Evolutionary conservation across 1,139 yeast genomes (phyloP), one percentile per base, ranked within the genome.

Genomic region (Eremothecium cymbalariae): DNA sequence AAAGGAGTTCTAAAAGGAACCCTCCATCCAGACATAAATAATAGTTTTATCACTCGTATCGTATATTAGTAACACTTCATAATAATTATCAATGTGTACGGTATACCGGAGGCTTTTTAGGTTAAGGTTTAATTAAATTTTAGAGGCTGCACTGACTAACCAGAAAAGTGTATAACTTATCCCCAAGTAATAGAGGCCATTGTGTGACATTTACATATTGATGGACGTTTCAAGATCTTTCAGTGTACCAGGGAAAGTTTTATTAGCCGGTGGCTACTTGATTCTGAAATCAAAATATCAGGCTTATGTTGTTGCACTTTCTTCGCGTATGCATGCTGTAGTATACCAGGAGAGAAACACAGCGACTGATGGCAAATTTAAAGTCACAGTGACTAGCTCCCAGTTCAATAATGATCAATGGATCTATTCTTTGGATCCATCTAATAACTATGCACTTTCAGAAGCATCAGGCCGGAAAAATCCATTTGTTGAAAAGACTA

Each of bases 181-280:
- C n/a, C n/a, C n/a, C n/a, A n/a, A n/a, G n/a, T n/a, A n/a, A n/a
- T n/a, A n/a, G n/a, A n/a, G n/a, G n/a, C n/a, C n/a, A n/a, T n/a
- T n/a, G n/a, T n/a, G n/a, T n/a, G n/a, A n/a, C n/a, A n/a, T n/a
- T n/a, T n/a, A n/a, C n/a, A n/a, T n/a, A n/a, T n/a, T n/a, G n/a
- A 27, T 16, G 30, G 30, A 4, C 16, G 4, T n/a, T 4, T 11
- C 5, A 13, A 48, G 47, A 30, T 64, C 64, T 2, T 86, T 75
- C 53, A 82, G 95, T 51, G 94, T 97, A 0, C 97, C 98, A 0
- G 96, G 97, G 0, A 90, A 90, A 58, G 97, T 96, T 1, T 65
- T 90, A 23, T 52, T 90, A 12, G 96, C 94, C 1, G 98, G 98
- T 8, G 98, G 98, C 0, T 90, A 90, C 55, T 67, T 90, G 32